Conservation (phyloP, 352 stramenopile species). For the Phytophthora gonapodyides region DNA sequence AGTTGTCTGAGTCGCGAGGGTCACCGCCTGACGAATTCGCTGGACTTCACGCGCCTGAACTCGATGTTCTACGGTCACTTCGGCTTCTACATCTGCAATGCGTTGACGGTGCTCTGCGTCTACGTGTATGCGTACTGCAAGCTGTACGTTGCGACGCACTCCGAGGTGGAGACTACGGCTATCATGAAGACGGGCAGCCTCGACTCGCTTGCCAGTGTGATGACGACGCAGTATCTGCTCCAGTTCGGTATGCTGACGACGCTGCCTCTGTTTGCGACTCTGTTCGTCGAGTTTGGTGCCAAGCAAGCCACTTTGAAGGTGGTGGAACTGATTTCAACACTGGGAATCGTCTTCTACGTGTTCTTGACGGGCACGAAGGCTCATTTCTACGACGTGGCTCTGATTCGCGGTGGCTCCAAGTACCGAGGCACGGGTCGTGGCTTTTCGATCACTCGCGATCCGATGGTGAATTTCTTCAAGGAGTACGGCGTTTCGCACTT, state of each 20-base stretch:
- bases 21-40: slow-evolving; percentile 71
- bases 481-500: slow-evolving; percentile 89
- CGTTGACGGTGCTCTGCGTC: slow-evolving; percentile 83
- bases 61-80: slow-evolving; percentile 91
- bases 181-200: slow-evolving; percentile 68
- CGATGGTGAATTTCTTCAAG: slow-evolving; percentile 90
- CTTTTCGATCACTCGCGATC: slow-evolving; percentile 86
- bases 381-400: slow-evolving; percentile 86
- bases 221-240: slow-evolving; percentile 88
- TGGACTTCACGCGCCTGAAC: slow-evolving; percentile 89
- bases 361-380: slow-evolving; percentile 88
- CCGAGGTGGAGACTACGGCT: slow-evolving; percentile 57
- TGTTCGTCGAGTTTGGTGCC: slow-evolving; percentile 83
- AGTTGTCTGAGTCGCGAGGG: slow-evolving; percentile 82
- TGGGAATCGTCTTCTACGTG: slow-evolving; percentile 88
- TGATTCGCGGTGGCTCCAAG: slow-evolving; percentile 85
- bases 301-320: slow-evolving; percentile 78
- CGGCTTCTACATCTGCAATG: slow-evolving; percentile 91
- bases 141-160: slow-evolving; percentile 79
- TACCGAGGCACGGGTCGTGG: slow-evolving; percentile 86
- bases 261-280: slow-evolving; percentile 73
- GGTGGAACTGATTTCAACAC: slow-evolving; percentile 73
- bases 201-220: slow-evolving; percentile 69
- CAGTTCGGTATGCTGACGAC: slow-evolving; percentile 89
- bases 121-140: slow-evolving; percentile 89